phyloP scores from a whole-genome alignment of 1,284 basidiomycete genomes.

The Melampsora larici-populina region DNA sequence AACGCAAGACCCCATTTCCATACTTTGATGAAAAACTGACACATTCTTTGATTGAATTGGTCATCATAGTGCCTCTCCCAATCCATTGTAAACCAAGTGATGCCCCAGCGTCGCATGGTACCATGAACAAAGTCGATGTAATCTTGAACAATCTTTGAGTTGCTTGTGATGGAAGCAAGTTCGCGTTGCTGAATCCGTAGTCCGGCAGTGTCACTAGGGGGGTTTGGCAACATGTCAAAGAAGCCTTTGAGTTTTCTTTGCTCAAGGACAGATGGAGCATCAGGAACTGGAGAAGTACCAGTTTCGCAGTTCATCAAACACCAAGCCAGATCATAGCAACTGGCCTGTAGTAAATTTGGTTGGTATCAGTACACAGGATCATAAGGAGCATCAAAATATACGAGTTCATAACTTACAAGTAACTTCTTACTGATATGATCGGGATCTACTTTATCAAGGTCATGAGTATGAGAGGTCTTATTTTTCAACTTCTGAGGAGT shows the following conservation, averaged over 20 bases:
- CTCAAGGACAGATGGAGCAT: conserved; percentile 12
- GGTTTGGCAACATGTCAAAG: background rate
- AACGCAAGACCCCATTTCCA: conserved; percentile 38
- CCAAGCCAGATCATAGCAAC: conserved; percentile 20
- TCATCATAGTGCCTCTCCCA: conserved; percentile 25
- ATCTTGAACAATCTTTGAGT: conserved; percentile 27
- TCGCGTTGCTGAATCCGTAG: conserved; percentile 2
- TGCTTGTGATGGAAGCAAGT: background rate
- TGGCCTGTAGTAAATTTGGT: conserved; percentile 16
- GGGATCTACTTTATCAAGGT: conserved; percentile 9
- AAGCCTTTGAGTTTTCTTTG: conserved; percentile 1
- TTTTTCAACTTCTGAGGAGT: conserved; percentile 15
- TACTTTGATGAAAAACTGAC: conserved; percentile 30
- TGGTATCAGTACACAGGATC: background rate
- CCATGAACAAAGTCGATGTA: conserved; percentile 28
- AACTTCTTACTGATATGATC: background rate
- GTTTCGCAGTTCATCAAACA: conserved; percentile 30
- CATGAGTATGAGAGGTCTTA: background rate
- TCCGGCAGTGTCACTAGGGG: conserved; percentile 13
- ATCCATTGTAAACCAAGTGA: conserved; percentile 30
- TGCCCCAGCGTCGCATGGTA: conserved; percentile 36
- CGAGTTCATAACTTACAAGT: background rate
- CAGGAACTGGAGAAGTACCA: conserved; percentile 13
- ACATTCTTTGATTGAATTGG: conserved; percentile 36
- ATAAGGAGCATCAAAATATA: background rate